Percentiles rank a stretch among this genome's conserved stretches.
Evolutionary conservation across 768 basidiomycete genomes (phyloP).

Genomic region (Boletus reticulatus): DNA sequence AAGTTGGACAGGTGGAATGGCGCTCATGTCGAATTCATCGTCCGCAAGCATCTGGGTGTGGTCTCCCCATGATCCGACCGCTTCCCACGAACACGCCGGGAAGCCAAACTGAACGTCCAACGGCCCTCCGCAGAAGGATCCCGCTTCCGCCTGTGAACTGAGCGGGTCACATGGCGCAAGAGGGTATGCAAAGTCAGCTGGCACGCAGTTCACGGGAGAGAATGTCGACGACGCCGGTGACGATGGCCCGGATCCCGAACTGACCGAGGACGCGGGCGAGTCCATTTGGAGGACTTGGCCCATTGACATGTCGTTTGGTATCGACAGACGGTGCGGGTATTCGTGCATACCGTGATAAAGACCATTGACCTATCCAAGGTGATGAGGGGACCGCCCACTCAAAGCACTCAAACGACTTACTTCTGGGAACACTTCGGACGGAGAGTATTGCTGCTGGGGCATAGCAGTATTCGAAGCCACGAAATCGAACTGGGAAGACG

Average conservation of each 20-base stretch:
- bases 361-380: constrained; percentile 41
- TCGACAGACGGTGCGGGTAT: constrained; percentile 43
- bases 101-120: constrained; percentile 31
- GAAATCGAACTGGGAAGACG: constrained; percentile 52
- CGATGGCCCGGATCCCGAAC: constrained; percentile 48
- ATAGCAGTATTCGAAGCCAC: constrained; percentile 44
- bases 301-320: constrained; percentile 36
- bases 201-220: constrained; percentile 37
- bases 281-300: constrained; percentile 45
- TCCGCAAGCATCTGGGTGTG: constrained; percentile 41
- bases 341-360: constrained; percentile 51
- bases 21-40: constrained; percentile 65
- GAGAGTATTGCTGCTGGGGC: constrained; percentile 38
- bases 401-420: constrained; percentile 33
- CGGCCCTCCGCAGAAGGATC: constrained; percentile 18
- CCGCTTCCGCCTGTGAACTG: constrained; percentile 8
- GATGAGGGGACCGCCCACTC: constrained; percentile 4
- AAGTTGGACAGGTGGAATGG: constrained; percentile 65
- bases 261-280: constrained; percentile 49
- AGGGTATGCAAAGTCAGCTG: constrained; percentile 23
- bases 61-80: constrained; percentile 33
- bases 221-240: constrained; percentile 50
- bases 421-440: constrained; percentile 32
- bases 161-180: constrained; percentile 14
- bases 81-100: constrained; percentile 32